These are phyloP conservation scores for Diaporthe citri DNA, from an alignment of 2,329 filamentous ascomycete genomes.

Conservation along the genomic window DNA sequence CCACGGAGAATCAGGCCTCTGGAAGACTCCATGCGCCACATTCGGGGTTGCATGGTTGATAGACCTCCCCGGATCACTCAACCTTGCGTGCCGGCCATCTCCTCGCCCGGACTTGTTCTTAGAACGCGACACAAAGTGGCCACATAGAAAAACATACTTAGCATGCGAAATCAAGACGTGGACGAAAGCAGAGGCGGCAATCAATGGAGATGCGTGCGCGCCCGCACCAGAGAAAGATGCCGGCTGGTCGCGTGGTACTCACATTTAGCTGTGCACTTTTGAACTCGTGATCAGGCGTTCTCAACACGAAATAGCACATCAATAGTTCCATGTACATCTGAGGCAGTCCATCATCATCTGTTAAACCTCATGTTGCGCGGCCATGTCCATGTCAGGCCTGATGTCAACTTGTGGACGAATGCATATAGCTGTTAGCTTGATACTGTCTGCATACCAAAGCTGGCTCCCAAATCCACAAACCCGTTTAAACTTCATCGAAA, in stretches of 20 bases:
- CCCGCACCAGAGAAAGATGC: no score
- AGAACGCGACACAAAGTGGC: neutral
- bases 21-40: neutral
- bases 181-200: no score
- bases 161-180: neutral
- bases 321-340: no score
- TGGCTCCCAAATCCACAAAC: no score
- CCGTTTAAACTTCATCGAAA: no score
- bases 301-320: no score
- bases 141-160: neutral
- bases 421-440: neutral
- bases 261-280: no score
- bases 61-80: neutral
- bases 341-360: neutral
- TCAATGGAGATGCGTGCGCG: no score
- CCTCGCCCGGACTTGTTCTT: neutral
- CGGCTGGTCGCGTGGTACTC: no score
- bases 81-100: neutral
- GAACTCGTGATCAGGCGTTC: no score
- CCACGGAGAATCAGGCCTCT: neutral
- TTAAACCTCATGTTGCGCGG: no score
- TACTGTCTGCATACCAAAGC: no score
- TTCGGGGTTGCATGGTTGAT: neutral
- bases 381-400: neutral
- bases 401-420: neutral